Percentiles rank a stretch among this genome's conserved stretches.
Evolutionary conservation across 257 asterid genomes (phyloP).

Genomic region (Fraxinus americana): DNA sequence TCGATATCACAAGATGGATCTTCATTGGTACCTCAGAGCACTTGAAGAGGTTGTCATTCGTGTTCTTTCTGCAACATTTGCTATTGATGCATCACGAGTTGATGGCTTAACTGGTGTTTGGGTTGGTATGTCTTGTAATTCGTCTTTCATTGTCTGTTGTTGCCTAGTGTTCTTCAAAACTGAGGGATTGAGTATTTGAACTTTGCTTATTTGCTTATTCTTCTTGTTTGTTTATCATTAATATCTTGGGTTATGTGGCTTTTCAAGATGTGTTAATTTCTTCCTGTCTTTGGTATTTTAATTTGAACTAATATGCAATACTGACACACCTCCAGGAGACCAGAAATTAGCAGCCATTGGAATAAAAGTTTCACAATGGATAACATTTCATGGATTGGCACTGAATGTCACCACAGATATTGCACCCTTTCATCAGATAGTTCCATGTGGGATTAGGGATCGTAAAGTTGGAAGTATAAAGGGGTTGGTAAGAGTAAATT

Average conservation of each 20-base stretch:
- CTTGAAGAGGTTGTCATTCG: slow-evolving; percentile 96
- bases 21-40: slow-evolving; percentile 89
- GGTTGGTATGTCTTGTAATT: slow-evolving; percentile 64
- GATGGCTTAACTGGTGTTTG: slow-evolving; percentile 95
- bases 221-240: not conserved
- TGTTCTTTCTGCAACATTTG: slow-evolving; percentile 68
- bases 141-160: not conserved
- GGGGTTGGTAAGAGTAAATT: slow-evolving; percentile 38
- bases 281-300: not conserved
- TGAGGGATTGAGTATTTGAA: not conserved
- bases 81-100: slow-evolving; percentile 66
- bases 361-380: slow-evolving; percentile 71
- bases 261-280: not conserved
- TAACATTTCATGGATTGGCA: slow-evolving; percentile 81
- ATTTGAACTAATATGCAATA: not conserved
- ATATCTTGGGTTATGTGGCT: not conserved
- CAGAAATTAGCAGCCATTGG: slow-evolving; percentile 85
- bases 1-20: slow-evolving; percentile 77
- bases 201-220: not conserved
- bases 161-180: not conserved
- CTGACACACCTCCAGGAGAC: slow-evolving; percentile 51
- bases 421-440: slow-evolving; percentile 57
- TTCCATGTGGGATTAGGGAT: slow-evolving; percentile 85
- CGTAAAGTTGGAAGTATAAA: slow-evolving; percentile 79
- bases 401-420: slow-evolving; percentile 75